phyloP scores from a whole-genome alignment of 768 basidiomycete species.

The Trametes cubensis region DNA sequence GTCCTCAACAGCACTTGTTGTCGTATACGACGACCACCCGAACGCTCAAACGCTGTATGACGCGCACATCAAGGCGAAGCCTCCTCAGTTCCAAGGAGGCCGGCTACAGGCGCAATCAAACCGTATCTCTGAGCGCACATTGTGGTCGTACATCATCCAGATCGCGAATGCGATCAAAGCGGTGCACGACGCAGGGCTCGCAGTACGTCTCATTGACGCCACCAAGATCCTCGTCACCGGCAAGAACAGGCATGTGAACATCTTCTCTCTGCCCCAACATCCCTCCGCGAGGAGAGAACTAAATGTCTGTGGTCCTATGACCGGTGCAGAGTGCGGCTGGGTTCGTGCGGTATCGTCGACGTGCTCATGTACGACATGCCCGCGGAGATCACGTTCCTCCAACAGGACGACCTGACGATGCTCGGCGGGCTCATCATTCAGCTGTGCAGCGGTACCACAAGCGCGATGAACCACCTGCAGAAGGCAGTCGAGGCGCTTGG shows the following conservation, averaged over 20 bases:
- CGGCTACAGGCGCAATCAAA: slow-evolving; percentile 39
- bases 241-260: slow-evolving; percentile 71
- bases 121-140: slow-evolving; percentile 69
- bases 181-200: slow-evolving; percentile 79
- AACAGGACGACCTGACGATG: slow-evolving; percentile 88
- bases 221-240: slow-evolving; percentile 88
- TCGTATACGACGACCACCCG: slow-evolving; percentile 89
- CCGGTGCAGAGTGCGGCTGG: slow-evolving; percentile 70
- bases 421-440: slow-evolving; percentile 85
- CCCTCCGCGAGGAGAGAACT: no score
- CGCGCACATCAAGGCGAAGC: slow-evolving; percentile 66
- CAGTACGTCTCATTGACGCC: slow-evolving; percentile 80
- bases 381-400: slow-evolving; percentile 54
- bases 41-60: slow-evolving; percentile 82
- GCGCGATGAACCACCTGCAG: slow-evolving; percentile 61
- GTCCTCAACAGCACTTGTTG: slow-evolving; percentile 70
- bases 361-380: slow-evolving; percentile 75
- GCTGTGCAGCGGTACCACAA: slow-evolving; percentile 70
- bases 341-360: slow-evolving; percentile 86
- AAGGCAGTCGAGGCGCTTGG: slow-evolving; percentile 75
- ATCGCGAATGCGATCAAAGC: slow-evolving; percentile 85
- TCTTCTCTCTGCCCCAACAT: no score
- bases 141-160: slow-evolving; percentile 95
- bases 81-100: slow-evolving; percentile 40
- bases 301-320: no score